Evolutionary conservation across 1,284 basidiomycete genomes (phyloP).

Genomic region (Xerocomus amazonicus): DNA sequence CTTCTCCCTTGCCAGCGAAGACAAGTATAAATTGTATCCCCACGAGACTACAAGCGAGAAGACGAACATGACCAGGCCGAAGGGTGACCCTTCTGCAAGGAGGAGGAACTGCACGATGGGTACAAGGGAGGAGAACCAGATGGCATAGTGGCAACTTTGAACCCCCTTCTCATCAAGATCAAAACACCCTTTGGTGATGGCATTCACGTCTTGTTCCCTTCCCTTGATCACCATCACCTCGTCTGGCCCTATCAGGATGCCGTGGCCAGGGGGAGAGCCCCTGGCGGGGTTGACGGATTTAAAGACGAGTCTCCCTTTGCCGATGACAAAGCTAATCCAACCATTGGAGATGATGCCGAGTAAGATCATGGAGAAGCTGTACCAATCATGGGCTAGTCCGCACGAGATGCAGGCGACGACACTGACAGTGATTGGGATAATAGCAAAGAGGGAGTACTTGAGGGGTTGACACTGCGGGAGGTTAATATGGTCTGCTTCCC

Average conservation of each 20-base stretch:
- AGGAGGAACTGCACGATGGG: conserved; percentile 22
- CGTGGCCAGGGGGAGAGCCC: conserved; percentile 22
- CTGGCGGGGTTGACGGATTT: conserved; percentile 20
- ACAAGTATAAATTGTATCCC: conserved; percentile 27
- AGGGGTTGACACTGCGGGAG: not conserved
- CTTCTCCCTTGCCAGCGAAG: conserved; percentile 26
- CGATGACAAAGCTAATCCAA: conserved; percentile 26
- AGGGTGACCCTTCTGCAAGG: conserved; percentile 19
- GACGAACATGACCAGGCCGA: conserved; percentile 31
- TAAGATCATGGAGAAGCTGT: conserved; percentile 26
- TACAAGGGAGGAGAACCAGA: conserved; percentile 16
- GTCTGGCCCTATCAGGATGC: conserved; percentile 17
- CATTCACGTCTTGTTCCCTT: conserved; percentile 25
- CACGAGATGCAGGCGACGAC: conserved; percentile 18
- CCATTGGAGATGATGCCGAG: conserved; percentile 29
- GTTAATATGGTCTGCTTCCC: not conserved
- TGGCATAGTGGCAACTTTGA: conserved; percentile 17
- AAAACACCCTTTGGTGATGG: conserved; percentile 24
- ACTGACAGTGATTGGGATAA: conserved; percentile 21
- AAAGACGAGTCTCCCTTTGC: conserved; percentile 15
- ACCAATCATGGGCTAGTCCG: conserved; percentile 25
- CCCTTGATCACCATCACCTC: conserved; percentile 23
- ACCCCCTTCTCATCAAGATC: no score
- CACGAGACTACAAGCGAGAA: conserved; percentile 26
- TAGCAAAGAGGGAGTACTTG: conserved; percentile 3